Base-by-base conservation (phyloP, 2,329 filamentous ascomycete genomes). In the Colletotrichum destructivum region DNA sequence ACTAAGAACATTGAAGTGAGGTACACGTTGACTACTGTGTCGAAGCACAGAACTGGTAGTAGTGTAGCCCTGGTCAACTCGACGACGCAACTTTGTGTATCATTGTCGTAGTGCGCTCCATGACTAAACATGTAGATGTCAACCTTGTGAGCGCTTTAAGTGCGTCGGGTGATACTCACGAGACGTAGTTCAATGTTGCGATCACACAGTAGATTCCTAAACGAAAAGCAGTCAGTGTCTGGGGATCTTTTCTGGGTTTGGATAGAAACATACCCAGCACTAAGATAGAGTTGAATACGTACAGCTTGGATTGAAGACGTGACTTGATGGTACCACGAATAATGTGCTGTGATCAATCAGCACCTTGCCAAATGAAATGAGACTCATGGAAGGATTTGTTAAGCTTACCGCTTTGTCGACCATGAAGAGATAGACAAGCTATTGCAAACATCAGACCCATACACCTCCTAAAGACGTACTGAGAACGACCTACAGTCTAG, bases 391-490 rank as follows among this genome's bases (percentile, higher is more conserved):
- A 12, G 7, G 12, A 11, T n/a, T 4, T 54, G 44, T 59, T 52
- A 35, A 6, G 12, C 52, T 23, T 44, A 69, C 66, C 21, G 42
- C 60, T 44, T 69, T 68, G 6, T 69, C 66, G n/a, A 64, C 31
- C 51, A 54, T 64, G 52, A 69, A 57, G 2, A 69, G 59, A 31
- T 64, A 64, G 52, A 57, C 60, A 35, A 69, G 52, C 66, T 64
- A 9, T 4, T 13, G 5, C 4, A n/a, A 47, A 4, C 16, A n/a
- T 60, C 15, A 60, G 57, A 44, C 16, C 12, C 21, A 7, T 35
- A 44, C 7, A 12, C 2, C 9, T 16, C 9, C 11, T 6, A 0
- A 4, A n/a, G 6, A 12, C 18, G 15, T 18, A 60, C 1, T 6
- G 2, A 9, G 8, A 12, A 13, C 7, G 18, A 56, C 62, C 35